Evolutionary conservation across 371 early-diverging fungal species (phyloP), one percentile per base, ranked within the genome.

Genomic region (Nematocida sp.): DNA sequence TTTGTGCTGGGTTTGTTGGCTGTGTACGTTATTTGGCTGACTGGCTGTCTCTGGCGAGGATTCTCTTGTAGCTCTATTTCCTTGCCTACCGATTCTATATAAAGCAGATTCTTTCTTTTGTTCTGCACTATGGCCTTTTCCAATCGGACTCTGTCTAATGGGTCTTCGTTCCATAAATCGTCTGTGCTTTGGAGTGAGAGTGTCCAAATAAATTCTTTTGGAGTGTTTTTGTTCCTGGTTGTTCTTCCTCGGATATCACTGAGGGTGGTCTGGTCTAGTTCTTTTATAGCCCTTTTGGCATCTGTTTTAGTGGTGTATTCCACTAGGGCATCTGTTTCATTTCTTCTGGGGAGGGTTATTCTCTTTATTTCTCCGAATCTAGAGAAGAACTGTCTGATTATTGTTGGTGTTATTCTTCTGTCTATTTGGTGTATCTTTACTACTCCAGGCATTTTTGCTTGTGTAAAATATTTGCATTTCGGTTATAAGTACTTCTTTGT

Each of bases 141-240:
- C 23, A 66, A 13, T 43, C 37, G 21, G 13, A 46, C 34, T 2
- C 7, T 58, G 21, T 66, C 58, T 1, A 60, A 9, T 32, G 7
- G 19, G 21, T 66, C 58, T 45, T 58, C 58, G 21, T 66, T 58
- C 67, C 67, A 66, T n/a, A 66, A 58, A 46, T 23, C 32, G 7
- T 66, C 58, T 38, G n/a, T 25, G 15, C n/a, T 9, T 11, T 40
- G 13, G 3, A 17, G 23, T 21, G 58, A 40, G n/a, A 66, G 35
- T 25, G 41, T 40, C 67, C 67, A 66, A 2, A 66, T 55, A 31
- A 66, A 66, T 35, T 66, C 57, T 5, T n/a, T n/a, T 4, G 23
- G 17, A 5, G 25, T 21, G 19, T 47, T 53, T 29, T n/a, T 54
- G 38, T 15, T 31, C 11, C 13, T 21, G 21, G 54, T 66, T 21